Evolutionary conservation across 2,329 filamentous ascomycete species (phyloP).

Genomic region (Bertia moriformis): DNA sequence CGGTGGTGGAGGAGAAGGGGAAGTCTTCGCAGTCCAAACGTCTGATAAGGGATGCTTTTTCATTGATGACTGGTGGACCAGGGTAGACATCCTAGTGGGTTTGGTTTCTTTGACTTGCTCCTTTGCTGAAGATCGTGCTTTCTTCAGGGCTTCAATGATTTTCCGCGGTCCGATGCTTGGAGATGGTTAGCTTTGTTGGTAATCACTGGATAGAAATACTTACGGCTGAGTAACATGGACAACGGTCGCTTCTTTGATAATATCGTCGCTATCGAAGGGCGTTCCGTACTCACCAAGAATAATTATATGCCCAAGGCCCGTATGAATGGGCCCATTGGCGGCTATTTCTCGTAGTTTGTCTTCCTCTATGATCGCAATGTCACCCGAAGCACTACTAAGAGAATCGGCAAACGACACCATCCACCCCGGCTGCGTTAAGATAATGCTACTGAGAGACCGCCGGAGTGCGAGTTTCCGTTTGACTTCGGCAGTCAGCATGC

Average conservation of each 20-base stretch:
- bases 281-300: background rate
- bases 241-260: background rate
- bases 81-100: too few relatives aligned
- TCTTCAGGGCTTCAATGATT: background rate
- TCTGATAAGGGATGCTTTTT: too few relatives aligned
- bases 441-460: background rate
- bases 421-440: background rate
- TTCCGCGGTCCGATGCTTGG: background rate
- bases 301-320: background rate
- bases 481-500: background rate
- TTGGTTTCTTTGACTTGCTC: background rate
- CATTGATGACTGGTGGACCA: too few relatives aligned
- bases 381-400: background rate
- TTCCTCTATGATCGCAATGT: background rate
- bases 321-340: background rate
- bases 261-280: background rate
- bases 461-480: background rate
- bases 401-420: background rate
- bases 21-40: too few relatives aligned
- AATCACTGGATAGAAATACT: too few relatives aligned
- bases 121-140: background rate
- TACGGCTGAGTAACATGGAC: background rate
- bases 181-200: background rate
- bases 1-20: background rate
- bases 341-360: background rate